Conservation (phyloP, 163 green algal genomes). For the Prototheca wickerhamii region DNA sequence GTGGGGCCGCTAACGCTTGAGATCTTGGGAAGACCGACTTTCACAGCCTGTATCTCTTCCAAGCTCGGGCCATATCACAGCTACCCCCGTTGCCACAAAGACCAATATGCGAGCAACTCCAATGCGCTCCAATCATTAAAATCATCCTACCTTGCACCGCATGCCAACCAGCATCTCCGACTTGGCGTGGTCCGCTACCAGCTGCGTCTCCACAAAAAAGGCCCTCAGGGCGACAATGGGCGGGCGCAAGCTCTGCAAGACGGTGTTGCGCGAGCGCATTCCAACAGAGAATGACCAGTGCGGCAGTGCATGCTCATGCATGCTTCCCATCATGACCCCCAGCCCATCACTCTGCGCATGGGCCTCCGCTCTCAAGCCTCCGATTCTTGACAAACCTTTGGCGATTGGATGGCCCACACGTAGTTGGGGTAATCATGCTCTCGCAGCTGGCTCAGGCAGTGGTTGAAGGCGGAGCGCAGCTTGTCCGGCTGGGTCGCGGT, state of each 20-base stretch:
- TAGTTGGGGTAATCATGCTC: not conserved
- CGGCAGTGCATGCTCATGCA: not conserved
- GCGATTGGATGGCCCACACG: not conserved
- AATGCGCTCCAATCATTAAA: no score
- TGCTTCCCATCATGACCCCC: not conserved
- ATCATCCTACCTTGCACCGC: constrained; percentile 2
- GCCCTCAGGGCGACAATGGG: not conserved
- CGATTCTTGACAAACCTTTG: not conserved
- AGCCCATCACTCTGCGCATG: no score
- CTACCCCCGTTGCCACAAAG: not conserved
- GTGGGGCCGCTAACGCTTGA: not conserved
- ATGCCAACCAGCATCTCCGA: not conserved
- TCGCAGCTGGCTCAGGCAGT: constrained; percentile 1
- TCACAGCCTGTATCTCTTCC: not conserved
- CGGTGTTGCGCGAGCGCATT: not conserved
- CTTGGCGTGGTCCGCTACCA: not conserved
- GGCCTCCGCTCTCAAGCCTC: no score
- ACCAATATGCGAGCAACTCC: not conserved
- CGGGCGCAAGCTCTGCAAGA: not conserved
- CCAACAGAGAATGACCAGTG: not conserved
- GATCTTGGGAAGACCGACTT: not conserved
- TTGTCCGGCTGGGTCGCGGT: no score
- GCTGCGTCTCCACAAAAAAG: not conserved
- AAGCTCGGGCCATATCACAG: not conserved
- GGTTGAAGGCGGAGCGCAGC: not conserved